Percentiles rank a stretch among this genome's conserved stretches.
phyloP scores from a whole-genome alignment of 768 basidiomycete genomes.

The Clitopilus passeckerianus region DNA sequence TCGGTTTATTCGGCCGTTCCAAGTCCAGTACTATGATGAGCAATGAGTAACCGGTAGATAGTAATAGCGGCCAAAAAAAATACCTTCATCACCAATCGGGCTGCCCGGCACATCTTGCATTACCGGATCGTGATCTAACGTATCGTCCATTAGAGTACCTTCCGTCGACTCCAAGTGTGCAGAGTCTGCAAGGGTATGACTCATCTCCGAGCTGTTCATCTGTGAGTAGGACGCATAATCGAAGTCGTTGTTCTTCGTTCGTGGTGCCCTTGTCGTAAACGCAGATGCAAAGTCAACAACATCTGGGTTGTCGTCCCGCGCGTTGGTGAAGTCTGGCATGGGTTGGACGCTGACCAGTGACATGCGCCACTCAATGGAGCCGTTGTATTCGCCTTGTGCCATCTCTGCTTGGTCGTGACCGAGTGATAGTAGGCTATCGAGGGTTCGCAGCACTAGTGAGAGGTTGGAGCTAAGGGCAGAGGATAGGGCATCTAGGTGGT shows the following conservation, averaged over 20 bases:
- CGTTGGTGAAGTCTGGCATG: constrained; percentile 25
- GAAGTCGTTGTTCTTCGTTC: constrained; percentile 4
- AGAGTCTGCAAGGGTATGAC: neutral
- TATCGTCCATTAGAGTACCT: constrained; percentile 7
- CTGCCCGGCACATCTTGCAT: constrained; percentile 13
- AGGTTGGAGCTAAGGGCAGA: constrained; percentile 55
- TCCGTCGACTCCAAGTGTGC: neutral
- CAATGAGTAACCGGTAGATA: constrained; percentile 9
- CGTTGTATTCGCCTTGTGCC: constrained; percentile 65
- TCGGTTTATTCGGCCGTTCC: constrained; percentile 9
- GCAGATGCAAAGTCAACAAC: constrained; percentile 56
- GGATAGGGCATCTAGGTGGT: constrained; percentile 44
- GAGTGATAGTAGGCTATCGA: constrained; percentile 57
- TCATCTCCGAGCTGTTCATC: neutral
- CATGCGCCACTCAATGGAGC: constrained; percentile 74
- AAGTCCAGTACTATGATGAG: constrained; percentile 11
- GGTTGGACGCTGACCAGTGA: constrained; percentile 62
- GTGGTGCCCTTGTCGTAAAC: constrained; percentile 1
- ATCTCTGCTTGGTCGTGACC: constrained; percentile 71
- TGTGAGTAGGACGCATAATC: neutral
- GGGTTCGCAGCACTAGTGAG: constrained; percentile 46
- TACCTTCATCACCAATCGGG: constrained; percentile 14
- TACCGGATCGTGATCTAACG: constrained; percentile 1
- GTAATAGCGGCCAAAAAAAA: constrained; percentile 3
- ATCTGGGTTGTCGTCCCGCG: constrained; percentile 23